A percentile compares a stretch with the other conserved stretches of the same genome.
Evolutionary conservation across 805 yeast species (phyloP).

Genomic region (Pichia nakasei): DNA sequence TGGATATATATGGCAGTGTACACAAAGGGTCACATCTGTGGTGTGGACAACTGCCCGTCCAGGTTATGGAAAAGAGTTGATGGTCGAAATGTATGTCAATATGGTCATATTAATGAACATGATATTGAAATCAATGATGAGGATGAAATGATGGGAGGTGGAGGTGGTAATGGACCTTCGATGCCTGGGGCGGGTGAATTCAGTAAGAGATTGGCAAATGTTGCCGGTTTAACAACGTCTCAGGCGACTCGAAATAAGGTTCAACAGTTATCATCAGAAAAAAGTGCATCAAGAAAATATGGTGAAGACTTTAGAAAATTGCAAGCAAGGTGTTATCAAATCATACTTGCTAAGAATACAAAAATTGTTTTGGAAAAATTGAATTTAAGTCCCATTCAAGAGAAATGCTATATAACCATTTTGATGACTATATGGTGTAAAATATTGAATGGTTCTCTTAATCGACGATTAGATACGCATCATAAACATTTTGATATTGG

Average conservation of each 20-base stretch:
- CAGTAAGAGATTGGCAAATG: conserved; percentile 44
- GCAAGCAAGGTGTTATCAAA: conserved; percentile 19
- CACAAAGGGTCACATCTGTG: conserved; percentile 74
- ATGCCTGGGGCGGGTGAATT: conserved; percentile 31
- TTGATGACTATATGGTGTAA: conserved; percentile 28
- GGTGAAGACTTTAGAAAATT: conserved; percentile 18
- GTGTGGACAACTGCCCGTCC: conserved; percentile 83
- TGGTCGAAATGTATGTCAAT: conserved; percentile 79
- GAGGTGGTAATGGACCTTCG: conserved; percentile 27
- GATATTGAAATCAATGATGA: conserved; percentile 75
- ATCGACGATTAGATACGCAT: conserved; percentile 4
- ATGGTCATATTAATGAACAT: conserved; percentile 83
- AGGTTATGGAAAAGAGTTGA: conserved; percentile 60
- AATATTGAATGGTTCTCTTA: background rate
- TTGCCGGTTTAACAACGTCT: conserved; percentile 32
- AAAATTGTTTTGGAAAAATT: conserved; percentile 29
- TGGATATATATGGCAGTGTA: conserved; percentile 13
- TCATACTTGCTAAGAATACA: conserved; percentile 40
- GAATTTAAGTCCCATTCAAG: conserved; percentile 11
- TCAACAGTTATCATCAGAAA: conserved; percentile 8
- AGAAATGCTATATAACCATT: conserved; percentile 9
- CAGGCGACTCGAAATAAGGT: conserved; percentile 10
- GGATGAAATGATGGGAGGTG: conserved; percentile 57
- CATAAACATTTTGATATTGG: conserved; percentile 2
- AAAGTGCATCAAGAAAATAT: conserved; percentile 12